phyloP scores from a whole-genome alignment of 805 yeast species.

The Lachancea sp. region DNA sequence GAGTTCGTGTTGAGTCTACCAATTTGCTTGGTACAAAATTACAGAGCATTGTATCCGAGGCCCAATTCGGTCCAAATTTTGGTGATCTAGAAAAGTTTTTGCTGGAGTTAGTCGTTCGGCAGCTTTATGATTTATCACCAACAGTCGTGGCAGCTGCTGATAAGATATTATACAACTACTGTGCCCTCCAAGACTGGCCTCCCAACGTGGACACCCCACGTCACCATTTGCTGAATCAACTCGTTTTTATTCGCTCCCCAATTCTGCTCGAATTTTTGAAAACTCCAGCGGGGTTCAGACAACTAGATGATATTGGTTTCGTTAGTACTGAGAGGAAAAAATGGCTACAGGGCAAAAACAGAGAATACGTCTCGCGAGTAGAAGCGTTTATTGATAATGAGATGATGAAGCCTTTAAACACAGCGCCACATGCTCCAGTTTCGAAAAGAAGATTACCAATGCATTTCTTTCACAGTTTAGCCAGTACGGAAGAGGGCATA shows the following conservation, averaged over 20 bases:
- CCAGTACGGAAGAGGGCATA: constrained; percentile 76
- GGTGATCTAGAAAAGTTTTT: constrained; percentile 10
- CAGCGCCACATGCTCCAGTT: not conserved
- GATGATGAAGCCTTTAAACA: constrained; percentile 11
- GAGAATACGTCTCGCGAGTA: constrained; percentile 42
- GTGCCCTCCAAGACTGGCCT: constrained; percentile 38
- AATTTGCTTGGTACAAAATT: constrained; percentile 37
- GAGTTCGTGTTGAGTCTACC: constrained; percentile 53
- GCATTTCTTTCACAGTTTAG: constrained; percentile 75
- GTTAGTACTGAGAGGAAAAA: constrained; percentile 58
- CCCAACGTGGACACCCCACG: constrained; percentile 21
- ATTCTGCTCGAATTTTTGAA: constrained; percentile 59
- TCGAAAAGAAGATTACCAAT: constrained; percentile 37
- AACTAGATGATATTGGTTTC: constrained; percentile 51
- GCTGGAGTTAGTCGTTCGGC: constrained; percentile 51
- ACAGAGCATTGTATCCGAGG: constrained; percentile 11
- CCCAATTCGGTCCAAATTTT: constrained; percentile 4
- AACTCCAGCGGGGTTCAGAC: constrained; percentile 62
- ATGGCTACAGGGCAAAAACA: constrained; percentile 52
- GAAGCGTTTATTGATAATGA: constrained; percentile 35
- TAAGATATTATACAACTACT: constrained; percentile 46
- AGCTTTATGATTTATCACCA: constrained; percentile 59
- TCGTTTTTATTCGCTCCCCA: constrained; percentile 47
- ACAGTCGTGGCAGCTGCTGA: constrained; percentile 53
- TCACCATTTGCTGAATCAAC: constrained; percentile 34